Conservation (phyloP, 306 rosid species). For the Dryas octopetala region DNA sequence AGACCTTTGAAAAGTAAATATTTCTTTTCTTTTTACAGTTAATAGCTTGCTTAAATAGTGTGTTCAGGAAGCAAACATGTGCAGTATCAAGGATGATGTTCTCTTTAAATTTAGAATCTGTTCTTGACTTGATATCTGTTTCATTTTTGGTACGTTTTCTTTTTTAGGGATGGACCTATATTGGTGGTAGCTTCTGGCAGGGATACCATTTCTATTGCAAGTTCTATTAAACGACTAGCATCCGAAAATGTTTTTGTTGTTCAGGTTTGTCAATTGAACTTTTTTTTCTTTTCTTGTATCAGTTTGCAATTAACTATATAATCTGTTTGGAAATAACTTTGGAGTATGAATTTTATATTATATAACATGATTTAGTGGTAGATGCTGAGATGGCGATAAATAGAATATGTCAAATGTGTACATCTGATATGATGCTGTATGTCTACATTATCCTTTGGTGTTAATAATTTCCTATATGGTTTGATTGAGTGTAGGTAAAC, state of each 20-base stretch:
- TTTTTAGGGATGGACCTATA: slow-evolving; percentile 84
- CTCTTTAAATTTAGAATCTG: background rate
- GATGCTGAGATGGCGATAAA: background rate
- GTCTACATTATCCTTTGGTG: background rate
- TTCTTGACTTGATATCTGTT: background rate
- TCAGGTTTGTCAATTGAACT: slow-evolving; percentile 55
- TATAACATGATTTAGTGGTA: slow-evolving; percentile 2
- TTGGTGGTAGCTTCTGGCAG: slow-evolving; percentile 92
- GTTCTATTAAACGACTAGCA: slow-evolving; percentile 75
- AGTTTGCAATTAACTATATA: slow-evolving; percentile 5
- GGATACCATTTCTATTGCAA: slow-evolving; percentile 76
- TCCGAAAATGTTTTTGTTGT: slow-evolving; percentile 77
- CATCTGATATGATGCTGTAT: background rate
- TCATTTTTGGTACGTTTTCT: slow-evolving; percentile 20
- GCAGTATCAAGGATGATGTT: background rate
- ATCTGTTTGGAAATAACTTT: slow-evolving; percentile 1
- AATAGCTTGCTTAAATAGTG: background rate
- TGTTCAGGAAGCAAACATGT: background rate
- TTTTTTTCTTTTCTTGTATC: background rate
- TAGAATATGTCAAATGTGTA: background rate
- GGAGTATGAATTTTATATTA: background rate
- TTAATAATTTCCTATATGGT: background rate
- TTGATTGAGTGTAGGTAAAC: background rate
- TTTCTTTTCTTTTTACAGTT: slow-evolving; percentile 18
- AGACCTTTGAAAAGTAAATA: slow-evolving; percentile 69